Conservation (phyloP, 2,329 filamentous ascomycete species). For the Chrysosphaeria jannelii region DNA sequence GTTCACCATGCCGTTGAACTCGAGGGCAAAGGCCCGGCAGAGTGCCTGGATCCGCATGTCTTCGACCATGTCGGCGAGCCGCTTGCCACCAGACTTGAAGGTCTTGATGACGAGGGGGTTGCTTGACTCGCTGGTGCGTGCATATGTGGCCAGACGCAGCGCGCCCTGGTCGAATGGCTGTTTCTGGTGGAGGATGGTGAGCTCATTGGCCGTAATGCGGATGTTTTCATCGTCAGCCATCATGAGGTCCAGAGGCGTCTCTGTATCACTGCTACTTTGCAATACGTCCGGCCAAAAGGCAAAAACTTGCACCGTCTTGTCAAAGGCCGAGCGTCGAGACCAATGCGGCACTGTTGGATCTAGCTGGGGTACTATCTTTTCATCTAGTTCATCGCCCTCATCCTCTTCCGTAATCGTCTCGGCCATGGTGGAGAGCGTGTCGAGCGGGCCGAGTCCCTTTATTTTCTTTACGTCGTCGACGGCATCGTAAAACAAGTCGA, state of each 20-base stretch:
- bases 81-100: slow-evolving; percentile 5
- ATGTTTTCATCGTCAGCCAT: slow-evolving; percentile 10
- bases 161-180: slow-evolving; percentile 9
- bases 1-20: slow-evolving; percentile 10
- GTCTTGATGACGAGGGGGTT: slow-evolving; percentile 10
- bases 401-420: slow-evolving; percentile 2
- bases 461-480: neutral
- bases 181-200: slow-evolving; percentile 8
- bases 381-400: slow-evolving; percentile 3
- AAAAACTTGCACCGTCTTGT: slow-evolving; percentile 7
- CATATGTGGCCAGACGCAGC: slow-evolving; percentile 10
- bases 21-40: slow-evolving; percentile 12
- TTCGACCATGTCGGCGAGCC: slow-evolving; percentile 8
- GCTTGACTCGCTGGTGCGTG: slow-evolving; percentile 7
- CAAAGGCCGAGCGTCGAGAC: slow-evolving; percentile 7
- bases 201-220: slow-evolving; percentile 8
- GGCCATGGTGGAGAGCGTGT: slow-evolving; percentile 1
- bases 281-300: slow-evolving; percentile 9
- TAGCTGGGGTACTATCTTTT: no score
- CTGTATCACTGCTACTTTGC: slow-evolving; percentile 4
- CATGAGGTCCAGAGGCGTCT: slow-evolving; percentile 11
- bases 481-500: slow-evolving; percentile 4
- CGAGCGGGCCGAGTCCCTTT: neutral
- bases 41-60: slow-evolving; percentile 12
- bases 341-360: slow-evolving; percentile 7